Conservation (phyloP, 345 rosid species). For the Citropsis articulata region DNA sequence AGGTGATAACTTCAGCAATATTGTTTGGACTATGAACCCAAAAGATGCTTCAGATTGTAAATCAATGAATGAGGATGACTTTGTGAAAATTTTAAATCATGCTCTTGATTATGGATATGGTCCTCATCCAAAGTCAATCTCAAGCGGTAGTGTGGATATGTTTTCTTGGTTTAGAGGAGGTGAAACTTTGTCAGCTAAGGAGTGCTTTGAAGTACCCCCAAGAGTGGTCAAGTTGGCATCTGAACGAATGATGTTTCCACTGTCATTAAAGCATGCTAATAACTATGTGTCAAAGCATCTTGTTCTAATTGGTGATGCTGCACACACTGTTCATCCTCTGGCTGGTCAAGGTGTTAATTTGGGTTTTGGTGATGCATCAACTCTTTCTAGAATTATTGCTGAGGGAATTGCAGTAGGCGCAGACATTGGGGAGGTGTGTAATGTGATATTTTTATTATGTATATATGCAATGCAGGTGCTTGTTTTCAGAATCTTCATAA, state of each 20-base stretch:
- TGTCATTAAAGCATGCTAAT: conserved; percentile 78
- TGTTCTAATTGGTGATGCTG: conserved; percentile 88
- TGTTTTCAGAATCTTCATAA: background rate
- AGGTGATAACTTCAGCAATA: conserved; percentile 85
- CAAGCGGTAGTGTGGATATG: conserved; percentile 25
- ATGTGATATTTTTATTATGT: background rate
- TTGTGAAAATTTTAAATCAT: conserved; percentile 68
- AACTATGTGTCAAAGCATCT: conserved; percentile 63
- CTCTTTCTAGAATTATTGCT: conserved; percentile 66
- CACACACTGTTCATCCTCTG: conserved; percentile 92
- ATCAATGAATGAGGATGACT: conserved; percentile 73
- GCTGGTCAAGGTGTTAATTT: conserved; percentile 98
- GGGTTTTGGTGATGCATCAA: conserved; percentile 82
- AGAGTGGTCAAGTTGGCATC: conserved; percentile 73
- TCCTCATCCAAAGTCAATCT: conserved; percentile 65
- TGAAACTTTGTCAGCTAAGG: conserved; percentile 39
- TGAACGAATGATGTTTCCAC: conserved; percentile 79
- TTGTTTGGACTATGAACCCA: conserved; percentile 94
- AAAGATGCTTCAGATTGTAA: conserved; percentile 59
- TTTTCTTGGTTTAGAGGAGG: conserved; percentile 64
- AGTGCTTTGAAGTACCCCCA: conserved; percentile 75
- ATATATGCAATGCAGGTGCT: background rate
- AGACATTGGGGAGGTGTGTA: conserved; percentile 82
- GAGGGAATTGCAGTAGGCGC: conserved; percentile 80
- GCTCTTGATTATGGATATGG: conserved; percentile 86